phyloP scores from a whole-genome alignment of 1,284 basidiomycete genomes.

The Ceratobasidium sp. region DNA sequence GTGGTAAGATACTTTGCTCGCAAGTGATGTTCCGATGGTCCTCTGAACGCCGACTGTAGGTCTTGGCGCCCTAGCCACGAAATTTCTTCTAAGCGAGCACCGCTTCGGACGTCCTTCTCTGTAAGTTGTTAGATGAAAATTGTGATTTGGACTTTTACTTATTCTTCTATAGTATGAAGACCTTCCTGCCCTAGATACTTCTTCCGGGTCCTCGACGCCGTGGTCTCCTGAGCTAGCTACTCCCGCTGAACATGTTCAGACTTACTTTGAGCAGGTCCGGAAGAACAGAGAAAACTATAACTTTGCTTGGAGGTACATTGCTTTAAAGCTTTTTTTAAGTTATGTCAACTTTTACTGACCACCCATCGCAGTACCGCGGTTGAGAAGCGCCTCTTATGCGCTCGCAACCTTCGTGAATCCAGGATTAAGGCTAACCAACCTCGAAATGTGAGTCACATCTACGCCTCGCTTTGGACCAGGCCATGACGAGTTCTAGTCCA shows the following conservation, averaged over 20 bases:
- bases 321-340: neutral
- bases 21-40: no score
- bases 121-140: neutral
- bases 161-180: constrained; percentile 22
- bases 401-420: constrained; percentile 15
- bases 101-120: constrained; percentile 27
- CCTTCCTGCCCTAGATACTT: constrained; percentile 6
- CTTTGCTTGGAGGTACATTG: constrained; percentile 23
- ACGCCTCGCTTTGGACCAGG: no score
- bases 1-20: constrained; percentile 19
- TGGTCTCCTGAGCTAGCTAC: constrained; percentile 12
- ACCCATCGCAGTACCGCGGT: neutral
- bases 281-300: constrained; percentile 30
- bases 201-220: constrained; percentile 7
- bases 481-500: constrained; percentile 4
- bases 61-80: constrained; percentile 9
- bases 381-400: constrained; percentile 16
- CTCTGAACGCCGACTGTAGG: constrained; percentile 6
- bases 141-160: neutral
- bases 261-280: constrained; percentile 15
- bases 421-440: constrained; percentile 5
- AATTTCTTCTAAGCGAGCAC: neutral
- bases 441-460: constrained; percentile 14
- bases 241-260: constrained; percentile 33
- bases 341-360: neutral